Evolutionary conservation across 805 yeast species (phyloP).

Genomic region (Lachancea fermentati): DNA sequence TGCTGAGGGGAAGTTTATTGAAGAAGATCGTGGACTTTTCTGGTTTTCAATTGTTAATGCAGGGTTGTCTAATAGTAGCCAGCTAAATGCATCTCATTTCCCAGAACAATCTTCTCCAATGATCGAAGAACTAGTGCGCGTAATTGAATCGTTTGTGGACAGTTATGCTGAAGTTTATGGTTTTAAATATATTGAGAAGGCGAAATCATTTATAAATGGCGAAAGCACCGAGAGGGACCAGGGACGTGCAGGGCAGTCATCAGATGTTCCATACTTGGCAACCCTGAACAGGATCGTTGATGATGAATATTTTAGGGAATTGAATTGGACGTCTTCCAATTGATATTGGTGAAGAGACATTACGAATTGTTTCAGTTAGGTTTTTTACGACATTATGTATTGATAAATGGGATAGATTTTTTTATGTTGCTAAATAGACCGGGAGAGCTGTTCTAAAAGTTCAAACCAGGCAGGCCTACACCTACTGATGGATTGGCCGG

Average conservation of each 20-base stretch:
- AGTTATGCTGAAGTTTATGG: conserved; percentile 21
- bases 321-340: conserved; percentile 4
- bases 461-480: conserved; percentile 12
- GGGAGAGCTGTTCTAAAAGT: conserved; percentile 8
- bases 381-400: neutral
- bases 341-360: neutral
- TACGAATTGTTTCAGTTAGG: neutral
- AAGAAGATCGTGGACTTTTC: conserved; percentile 16
- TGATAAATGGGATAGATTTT: conserved; percentile 2
- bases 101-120: conserved; percentile 15
- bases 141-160: conserved; percentile 20
- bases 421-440: neutral
- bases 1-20: conserved; percentile 9
- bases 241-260: neutral
- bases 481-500: conserved; percentile 3
- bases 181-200: conserved; percentile 19
- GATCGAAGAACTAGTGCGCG: conserved; percentile 13
- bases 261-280: conserved; percentile 10
- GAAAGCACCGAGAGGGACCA: neutral
- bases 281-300: conserved; percentile 15
- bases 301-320: conserved; percentile 16
- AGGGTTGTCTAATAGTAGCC: conserved; percentile 13
- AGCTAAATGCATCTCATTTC: conserved; percentile 11
- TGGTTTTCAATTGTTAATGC: conserved; percentile 21
- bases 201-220: conserved; percentile 14